Conservation (phyloP, 2,329 filamentous ascomycete genomes). For the Diaporthe helianthi region DNA sequence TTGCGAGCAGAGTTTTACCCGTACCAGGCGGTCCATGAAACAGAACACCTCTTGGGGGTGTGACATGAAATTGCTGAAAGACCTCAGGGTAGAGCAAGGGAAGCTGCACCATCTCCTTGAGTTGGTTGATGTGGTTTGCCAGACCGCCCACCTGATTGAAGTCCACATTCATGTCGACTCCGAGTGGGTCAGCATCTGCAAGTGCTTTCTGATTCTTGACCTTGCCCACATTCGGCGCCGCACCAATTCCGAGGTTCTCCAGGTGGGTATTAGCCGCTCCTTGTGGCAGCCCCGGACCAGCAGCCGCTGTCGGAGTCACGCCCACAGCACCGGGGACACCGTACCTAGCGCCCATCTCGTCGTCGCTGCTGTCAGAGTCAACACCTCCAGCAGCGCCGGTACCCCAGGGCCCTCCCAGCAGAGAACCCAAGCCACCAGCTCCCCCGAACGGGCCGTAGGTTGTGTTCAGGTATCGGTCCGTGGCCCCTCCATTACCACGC, state of each 20-base stretch:
- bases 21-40: constrained; percentile 98
- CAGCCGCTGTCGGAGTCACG: constrained; percentile 63
- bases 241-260: constrained; percentile 46
- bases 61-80: constrained; percentile 89
- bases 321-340: constrained; percentile 65
- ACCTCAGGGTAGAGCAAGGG: constrained; percentile 94
- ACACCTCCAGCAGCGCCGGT: constrained; percentile 74
- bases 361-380: constrained; percentile 96
- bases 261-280: constrained; percentile 41
- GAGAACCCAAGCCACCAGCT: constrained; percentile 73
- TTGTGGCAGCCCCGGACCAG: constrained; percentile 51
- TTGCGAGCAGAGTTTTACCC: constrained; percentile 94
- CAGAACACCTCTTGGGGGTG: constrained; percentile 90
- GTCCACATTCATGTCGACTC: constrained; percentile 89
- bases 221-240: constrained; percentile 84
- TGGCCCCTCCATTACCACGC: constrained; percentile 64
- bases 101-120: constrained; percentile 98
- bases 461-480: constrained; percentile 82
- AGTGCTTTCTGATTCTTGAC: constrained; percentile 91
- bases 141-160: constrained; percentile 95
- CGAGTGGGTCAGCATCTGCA: constrained; percentile 92
- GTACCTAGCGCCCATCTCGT: constrained; percentile 77
- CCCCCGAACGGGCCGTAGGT: constrained; percentile 94
- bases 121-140: constrained; percentile 91
- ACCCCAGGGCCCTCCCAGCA: constrained; percentile 78